Conservation (phyloP, 768 basidiomycete species). For the Boletus reticuloceps region DNA sequence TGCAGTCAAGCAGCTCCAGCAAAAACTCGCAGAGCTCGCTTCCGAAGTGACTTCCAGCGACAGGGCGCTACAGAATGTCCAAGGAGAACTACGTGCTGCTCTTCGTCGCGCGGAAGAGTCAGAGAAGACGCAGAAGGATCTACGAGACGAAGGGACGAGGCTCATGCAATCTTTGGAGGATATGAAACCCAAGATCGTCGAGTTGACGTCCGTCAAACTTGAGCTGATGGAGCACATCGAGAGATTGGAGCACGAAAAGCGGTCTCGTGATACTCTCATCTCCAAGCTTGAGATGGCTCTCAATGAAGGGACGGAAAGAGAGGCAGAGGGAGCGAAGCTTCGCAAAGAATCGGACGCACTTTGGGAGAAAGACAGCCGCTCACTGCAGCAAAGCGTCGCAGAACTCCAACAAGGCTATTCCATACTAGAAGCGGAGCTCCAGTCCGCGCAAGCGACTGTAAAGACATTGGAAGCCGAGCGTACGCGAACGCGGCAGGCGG, state of each 20-base stretch:
- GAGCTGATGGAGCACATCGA: slow-evolving; percentile 66
- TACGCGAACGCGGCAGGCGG: slow-evolving; percentile 54
- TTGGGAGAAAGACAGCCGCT: slow-evolving; percentile 51
- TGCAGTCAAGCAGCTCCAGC: slow-evolving; percentile 51
- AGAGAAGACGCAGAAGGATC: slow-evolving; percentile 64
- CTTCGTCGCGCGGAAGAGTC: slow-evolving; percentile 71
- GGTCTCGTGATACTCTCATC: slow-evolving; percentile 55
- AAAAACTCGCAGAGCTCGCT: slow-evolving; percentile 54
- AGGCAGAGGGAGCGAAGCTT: slow-evolving; percentile 44
- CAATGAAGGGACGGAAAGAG: slow-evolving; percentile 51
- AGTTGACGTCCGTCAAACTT: slow-evolving; percentile 70
- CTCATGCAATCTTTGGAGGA: slow-evolving; percentile 82
- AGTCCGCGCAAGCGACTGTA: slow-evolving; percentile 49
- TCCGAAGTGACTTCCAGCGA: slow-evolving; percentile 51
- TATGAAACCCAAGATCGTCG: slow-evolving; percentile 82
- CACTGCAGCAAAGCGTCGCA: slow-evolving; percentile 46
- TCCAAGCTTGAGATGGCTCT: slow-evolving; percentile 59
- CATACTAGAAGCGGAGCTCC: slow-evolving; percentile 62
- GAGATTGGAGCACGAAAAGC: slow-evolving; percentile 50
- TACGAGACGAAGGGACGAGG: slow-evolving; percentile 75
- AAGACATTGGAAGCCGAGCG: slow-evolving; percentile 66
- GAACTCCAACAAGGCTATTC: slow-evolving; percentile 64
- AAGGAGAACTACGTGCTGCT: slow-evolving; percentile 64
- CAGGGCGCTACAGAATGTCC: slow-evolving; percentile 56
- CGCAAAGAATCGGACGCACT: slow-evolving; percentile 43